phyloP scores from a whole-genome alignment of 2,329 filamentous ascomycete species.

The Colletotrichum noveboracense region DNA sequence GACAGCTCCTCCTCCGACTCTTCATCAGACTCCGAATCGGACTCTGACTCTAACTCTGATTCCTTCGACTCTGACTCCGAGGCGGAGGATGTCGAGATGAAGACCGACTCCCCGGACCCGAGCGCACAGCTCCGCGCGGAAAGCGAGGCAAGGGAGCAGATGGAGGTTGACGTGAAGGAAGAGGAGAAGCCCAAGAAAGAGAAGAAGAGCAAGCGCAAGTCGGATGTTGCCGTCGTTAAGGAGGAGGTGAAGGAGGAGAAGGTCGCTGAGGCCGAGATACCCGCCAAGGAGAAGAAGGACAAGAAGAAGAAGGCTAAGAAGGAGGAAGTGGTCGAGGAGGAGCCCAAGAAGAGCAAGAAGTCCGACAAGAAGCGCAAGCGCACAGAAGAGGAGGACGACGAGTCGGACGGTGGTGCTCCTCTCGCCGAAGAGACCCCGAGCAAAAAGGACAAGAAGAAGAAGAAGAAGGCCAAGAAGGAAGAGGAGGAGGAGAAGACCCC shows the following conservation, averaged over 20 bases:
- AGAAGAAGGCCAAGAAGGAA: slow-evolving; percentile 27
- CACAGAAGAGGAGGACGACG: slow-evolving; percentile 19
- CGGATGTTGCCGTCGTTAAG: slow-evolving; percentile 26
- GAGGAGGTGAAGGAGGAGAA: slow-evolving; percentile 14
- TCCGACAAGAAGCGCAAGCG: slow-evolving; percentile 29
- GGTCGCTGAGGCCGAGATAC: slow-evolving; percentile 21
- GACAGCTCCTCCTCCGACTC: slow-evolving; percentile 25
- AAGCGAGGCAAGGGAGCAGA: slow-evolving; percentile 27
- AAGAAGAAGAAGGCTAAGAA: slow-evolving; percentile 23
- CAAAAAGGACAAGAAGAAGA: slow-evolving; percentile 31
- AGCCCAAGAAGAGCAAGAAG: slow-evolving; percentile 25
- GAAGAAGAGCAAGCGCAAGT: slow-evolving; percentile 34
- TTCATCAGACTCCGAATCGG: slow-evolving; percentile 17
- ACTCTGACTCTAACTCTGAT: slow-evolving; percentile 13
- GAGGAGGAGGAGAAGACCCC: slow-evolving; percentile 23
- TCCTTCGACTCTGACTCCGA: slow-evolving; percentile 7
- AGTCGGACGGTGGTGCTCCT: slow-evolving; percentile 19
- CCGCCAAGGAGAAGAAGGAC: slow-evolving; percentile 24
- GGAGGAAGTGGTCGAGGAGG: slow-evolving; percentile 1
- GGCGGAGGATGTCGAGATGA: slow-evolving; percentile 28
- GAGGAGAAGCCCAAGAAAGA: slow-evolving; percentile 26
- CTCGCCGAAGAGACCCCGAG: slow-evolving; percentile 26
- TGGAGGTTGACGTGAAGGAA: slow-evolving; percentile 26
- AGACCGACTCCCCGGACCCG: slow-evolving; percentile 18
- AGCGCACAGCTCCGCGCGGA: slow-evolving; percentile 20